These are phyloP conservation scores for Fistulina hepatica DNA, from an alignment of 1,284 basidiomycete genomes.

Conservation along the genomic window DNA sequence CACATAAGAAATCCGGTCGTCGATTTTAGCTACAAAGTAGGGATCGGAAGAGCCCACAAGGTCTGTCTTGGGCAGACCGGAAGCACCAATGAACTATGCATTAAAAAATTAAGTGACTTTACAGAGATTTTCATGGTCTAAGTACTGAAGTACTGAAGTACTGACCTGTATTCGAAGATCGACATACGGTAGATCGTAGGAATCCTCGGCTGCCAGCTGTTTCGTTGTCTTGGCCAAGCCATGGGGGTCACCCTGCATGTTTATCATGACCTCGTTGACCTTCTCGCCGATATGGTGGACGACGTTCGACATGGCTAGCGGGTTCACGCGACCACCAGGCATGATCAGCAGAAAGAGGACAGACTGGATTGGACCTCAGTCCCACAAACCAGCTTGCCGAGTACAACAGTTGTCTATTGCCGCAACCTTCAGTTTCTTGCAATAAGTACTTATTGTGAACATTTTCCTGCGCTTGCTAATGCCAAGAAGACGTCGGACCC, in stretches of 20 bases:
- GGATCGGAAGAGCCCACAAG: slow-evolving; percentile 58
- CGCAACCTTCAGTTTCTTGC: no score
- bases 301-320: slow-evolving; percentile 28
- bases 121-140: neutral
- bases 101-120: neutral
- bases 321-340: slow-evolving; percentile 23
- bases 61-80: slow-evolving; percentile 57
- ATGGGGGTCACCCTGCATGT: slow-evolving; percentile 22
- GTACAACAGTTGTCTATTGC: no score
- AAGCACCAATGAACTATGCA: slow-evolving; percentile 57
- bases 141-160: neutral
- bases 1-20: slow-evolving; percentile 52
- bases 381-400: no score
- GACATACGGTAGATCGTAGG: slow-evolving; percentile 30
- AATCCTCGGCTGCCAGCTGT: slow-evolving; percentile 23
- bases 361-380: no score
- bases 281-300: slow-evolving; percentile 24
- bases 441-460: no score
- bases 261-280: slow-evolving; percentile 13
- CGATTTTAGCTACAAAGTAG: slow-evolving; percentile 59
- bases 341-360: slow-evolving; percentile 9
- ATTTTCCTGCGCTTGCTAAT: no score
- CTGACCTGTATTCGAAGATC: slow-evolving; percentile 40
- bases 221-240: slow-evolving; percentile 23
- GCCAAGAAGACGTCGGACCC: no score